phyloP scores from a whole-genome alignment of 371 early-diverging fungal genomes.

The Chytridium lagenaria region DNA sequence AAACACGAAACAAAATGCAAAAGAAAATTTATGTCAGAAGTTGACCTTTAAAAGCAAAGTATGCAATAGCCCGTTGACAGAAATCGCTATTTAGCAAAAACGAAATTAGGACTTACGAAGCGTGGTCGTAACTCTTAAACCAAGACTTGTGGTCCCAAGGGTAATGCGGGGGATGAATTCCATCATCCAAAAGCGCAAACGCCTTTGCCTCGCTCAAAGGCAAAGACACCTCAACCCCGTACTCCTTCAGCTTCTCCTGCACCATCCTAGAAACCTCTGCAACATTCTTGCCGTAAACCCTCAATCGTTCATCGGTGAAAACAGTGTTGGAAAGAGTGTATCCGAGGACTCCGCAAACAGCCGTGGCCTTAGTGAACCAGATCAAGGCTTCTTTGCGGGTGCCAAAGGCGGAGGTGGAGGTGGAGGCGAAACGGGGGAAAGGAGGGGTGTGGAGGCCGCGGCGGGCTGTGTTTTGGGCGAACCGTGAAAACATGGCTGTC shows the following conservation, averaged over 20 bases:
- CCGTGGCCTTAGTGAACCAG: slow-evolving; percentile 51
- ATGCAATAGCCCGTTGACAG: too few relatives aligned
- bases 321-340: slow-evolving; percentile 35
- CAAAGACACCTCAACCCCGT: slow-evolving; percentile 35
- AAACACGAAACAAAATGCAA: background rate
- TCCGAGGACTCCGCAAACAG: slow-evolving; percentile 47
- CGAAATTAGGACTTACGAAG: slow-evolving; percentile 83
- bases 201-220: slow-evolving; percentile 51
- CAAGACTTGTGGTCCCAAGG: slow-evolving; percentile 88
- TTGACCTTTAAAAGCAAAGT: too few relatives aligned
- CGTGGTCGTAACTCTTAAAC: slow-evolving; percentile 91
- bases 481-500: slow-evolving; percentile 9
- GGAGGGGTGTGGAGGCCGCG: background rate
- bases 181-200: slow-evolving; percentile 75
- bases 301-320: slow-evolving; percentile 17
- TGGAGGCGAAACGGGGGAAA: slow-evolving; percentile 20
- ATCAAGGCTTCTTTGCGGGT: slow-evolving; percentile 31
- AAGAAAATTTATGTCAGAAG: too few relatives aligned
- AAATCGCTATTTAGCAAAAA: too few relatives aligned
- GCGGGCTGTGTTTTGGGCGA: background rate
- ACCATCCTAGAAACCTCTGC: slow-evolving; percentile 16
- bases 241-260: slow-evolving; percentile 37
- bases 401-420: slow-evolving; percentile 17
- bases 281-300: slow-evolving; percentile 14
- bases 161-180: slow-evolving; percentile 87